Conservation (phyloP, 192 early-diverging fungal species). For the Paraglomus brasilianum region DNA sequence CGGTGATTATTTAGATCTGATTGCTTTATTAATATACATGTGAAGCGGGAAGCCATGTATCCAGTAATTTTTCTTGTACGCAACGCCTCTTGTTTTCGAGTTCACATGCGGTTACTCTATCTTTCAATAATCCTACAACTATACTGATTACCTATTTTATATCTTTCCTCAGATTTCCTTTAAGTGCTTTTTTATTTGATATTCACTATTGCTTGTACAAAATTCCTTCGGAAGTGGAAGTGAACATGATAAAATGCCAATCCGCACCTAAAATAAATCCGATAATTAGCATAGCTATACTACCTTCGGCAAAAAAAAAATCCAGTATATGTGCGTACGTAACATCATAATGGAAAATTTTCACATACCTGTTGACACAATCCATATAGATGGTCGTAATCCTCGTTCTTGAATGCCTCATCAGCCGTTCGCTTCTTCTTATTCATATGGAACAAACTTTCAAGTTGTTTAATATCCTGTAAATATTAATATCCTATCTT, state of each 20-base stretch:
- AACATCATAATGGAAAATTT: too few species aligned
- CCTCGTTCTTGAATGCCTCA: slow-evolving; percentile 9
- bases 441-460: background rate
- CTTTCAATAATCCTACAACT: slow-evolving; percentile 15
- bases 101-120: too few species aligned
- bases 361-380: too few species aligned
- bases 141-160: slow-evolving; percentile 18
- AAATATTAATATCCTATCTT: slow-evolving; percentile 23
- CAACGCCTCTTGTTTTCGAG: too few species aligned
- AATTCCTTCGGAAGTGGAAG: background rate
- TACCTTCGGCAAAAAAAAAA: too few species aligned
- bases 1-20: too few species aligned
- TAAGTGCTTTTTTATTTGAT: slow-evolving; percentile 18
- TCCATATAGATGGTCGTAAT: slow-evolving; percentile 12
- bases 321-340: background rate
- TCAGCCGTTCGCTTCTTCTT: slow-evolving; percentile 7
- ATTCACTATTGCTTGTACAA: slow-evolving; percentile 20
- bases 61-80: too few species aligned
- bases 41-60: too few species aligned
- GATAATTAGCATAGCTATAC: too few species aligned
- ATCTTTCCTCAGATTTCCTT: slow-evolving; percentile 3
- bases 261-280: slow-evolving; percentile 5
- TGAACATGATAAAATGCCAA: slow-evolving; percentile 24
- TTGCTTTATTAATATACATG: too few species aligned
- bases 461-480: slow-evolving; percentile 3